Conservation (phyloP, 2,329 filamentous ascomycete species). For the Aspergillus persii region DNA sequence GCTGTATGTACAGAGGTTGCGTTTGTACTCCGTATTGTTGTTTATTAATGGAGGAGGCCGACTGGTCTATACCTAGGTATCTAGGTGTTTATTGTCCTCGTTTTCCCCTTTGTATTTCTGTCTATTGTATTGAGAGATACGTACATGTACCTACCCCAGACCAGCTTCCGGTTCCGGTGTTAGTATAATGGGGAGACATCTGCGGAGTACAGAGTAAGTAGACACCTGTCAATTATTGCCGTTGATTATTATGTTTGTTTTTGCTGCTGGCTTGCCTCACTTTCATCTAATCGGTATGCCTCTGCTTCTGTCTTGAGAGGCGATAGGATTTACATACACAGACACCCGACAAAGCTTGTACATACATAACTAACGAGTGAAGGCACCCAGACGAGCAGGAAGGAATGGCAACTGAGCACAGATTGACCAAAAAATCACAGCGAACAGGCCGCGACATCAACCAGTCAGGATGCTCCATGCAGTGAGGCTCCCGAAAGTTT, state of each 20-base stretch:
- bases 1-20: not conserved
- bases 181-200: not conserved
- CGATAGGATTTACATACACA: not conserved
- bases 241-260: too few relatives aligned
- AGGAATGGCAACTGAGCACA: not conserved
- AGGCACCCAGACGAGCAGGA: too few relatives aligned
- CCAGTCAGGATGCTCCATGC: not conserved
- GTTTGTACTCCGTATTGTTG: not conserved
- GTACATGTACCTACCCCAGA: not conserved
- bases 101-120: not conserved
- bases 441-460: not conserved
- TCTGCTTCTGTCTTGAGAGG: not conserved
- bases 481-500: slow-evolving; percentile 1
- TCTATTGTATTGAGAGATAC: not conserved
- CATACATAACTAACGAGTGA: too few relatives aligned
- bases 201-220: too few relatives aligned
- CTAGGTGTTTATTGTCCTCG: not conserved
- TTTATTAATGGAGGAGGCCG: not conserved
- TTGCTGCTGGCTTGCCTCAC: not conserved
- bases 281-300: not conserved
- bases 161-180: not conserved
- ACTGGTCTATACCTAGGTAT: not conserved
- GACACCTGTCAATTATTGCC: too few relatives aligned
- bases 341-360: too few relatives aligned
- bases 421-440: not conserved